phyloP scores from a whole-genome alignment of 176 grass and related monocot species.

The Alloteropsis semialata region DNA sequence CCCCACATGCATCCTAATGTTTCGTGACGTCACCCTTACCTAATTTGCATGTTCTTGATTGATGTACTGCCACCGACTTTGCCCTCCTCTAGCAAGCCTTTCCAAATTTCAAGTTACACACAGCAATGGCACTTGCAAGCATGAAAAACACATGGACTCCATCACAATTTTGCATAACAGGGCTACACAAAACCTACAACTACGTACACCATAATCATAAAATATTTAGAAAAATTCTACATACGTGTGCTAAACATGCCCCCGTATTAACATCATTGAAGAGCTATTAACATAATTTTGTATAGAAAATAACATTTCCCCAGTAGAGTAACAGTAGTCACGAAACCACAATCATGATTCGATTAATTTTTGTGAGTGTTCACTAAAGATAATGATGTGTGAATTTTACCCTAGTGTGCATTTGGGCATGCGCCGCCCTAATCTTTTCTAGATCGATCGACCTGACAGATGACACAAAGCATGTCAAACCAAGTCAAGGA shows the following conservation, averaged over 20 bases:
- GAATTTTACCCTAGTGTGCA: background rate
- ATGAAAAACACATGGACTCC: background rate
- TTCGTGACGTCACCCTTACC: conserved; percentile 12
- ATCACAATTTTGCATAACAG: background rate
- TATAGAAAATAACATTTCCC: background rate
- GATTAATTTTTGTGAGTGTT: background rate
- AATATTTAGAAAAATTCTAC: too few species aligned
- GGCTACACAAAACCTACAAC: too few species aligned
- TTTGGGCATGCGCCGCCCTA: background rate
- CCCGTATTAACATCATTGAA: too few species aligned
- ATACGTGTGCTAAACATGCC: too few species aligned
- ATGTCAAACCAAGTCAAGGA: conserved; percentile 28
- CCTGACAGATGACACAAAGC: too few species aligned
- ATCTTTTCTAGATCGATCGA: background rate
- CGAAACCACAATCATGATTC: background rate
- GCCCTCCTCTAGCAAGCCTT: background rate
- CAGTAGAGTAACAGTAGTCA: background rate
- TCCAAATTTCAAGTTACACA: background rate
- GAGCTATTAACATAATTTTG: too few species aligned
- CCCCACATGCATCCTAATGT: conserved; percentile 3
- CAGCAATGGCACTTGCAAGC: background rate
- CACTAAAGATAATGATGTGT: background rate
- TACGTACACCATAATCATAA: too few species aligned
- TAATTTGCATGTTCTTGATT: background rate
- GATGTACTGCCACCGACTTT: background rate